Base-by-base conservation (phyloP, 345 rosid species). In the Pistacia atlantica region DNA sequence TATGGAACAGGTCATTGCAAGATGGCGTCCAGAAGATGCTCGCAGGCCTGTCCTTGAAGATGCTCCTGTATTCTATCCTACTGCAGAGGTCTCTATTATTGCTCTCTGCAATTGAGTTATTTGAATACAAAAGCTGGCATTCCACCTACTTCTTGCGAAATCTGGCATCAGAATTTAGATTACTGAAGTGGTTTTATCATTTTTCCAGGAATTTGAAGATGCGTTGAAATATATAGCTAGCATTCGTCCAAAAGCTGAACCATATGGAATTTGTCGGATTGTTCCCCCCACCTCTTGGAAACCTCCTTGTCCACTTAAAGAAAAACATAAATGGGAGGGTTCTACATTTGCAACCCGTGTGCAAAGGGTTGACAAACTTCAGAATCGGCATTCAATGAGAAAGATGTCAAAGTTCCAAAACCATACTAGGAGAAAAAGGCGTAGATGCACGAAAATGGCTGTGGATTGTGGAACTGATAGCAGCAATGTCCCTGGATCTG, bases 251-350 rank as follows among this genome's bases (percentile, higher is more conserved):
- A 75, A 79, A 85, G 99, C 99, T 61, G 99, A 97, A 85, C 88
- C 82, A 61, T 92, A 88, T 88, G 99, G 99, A 78, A 91, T 97
- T 71, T 94, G 99, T 80, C 98, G 98, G 74, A 92, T 97, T 77
- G 97, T 97, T 79, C 99, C 99, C 79, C 98, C 99, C 69, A 71
- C 90, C 69, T 90, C 97, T 72, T 97, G 99, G 99, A 94, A 87
- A 75, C 98, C 99, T 74, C 97, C 97, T 0, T 97, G 97, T 84
- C 94, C 90, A 49, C 87, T 97, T 52, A 88, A 86, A 89, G 97
- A 86, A 69, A 87, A 88, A 77, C 79, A 78, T 76, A 75, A 82
- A 22, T 97, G 99, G 99, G 97, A 94, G 83, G 77, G 69, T 72
- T 90, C 97, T 77, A 84, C 80, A 71, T 97, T 97, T 78, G 79